phyloP scores from a whole-genome alignment of 352 stramenopile species.

The Phytophthora ohioensis region DNA sequence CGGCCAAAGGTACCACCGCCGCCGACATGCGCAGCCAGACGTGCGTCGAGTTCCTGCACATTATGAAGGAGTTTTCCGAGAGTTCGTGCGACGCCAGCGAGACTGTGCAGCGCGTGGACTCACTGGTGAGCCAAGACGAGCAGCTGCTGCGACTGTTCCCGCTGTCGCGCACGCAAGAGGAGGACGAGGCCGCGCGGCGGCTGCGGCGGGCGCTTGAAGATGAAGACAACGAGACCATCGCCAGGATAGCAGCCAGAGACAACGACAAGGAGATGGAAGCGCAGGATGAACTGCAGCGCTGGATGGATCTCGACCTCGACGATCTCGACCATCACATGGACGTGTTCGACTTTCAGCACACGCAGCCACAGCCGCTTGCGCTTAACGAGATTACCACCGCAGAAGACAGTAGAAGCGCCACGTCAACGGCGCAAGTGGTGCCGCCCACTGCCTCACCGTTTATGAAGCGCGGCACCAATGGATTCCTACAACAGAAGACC shows the following conservation, averaged over 20 bases:
- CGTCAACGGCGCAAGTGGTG: constrained; percentile 16
- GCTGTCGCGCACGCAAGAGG: constrained; percentile 40
- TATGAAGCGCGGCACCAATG: constrained; percentile 41
- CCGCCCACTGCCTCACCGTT: constrained; percentile 36
- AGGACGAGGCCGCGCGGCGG: constrained; percentile 34
- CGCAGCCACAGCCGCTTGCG: constrained; percentile 38
- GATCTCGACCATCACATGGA: constrained; percentile 72
- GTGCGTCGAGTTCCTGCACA: constrained; percentile 74
- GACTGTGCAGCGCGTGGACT: constrained; percentile 73
- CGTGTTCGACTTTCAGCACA: constrained; percentile 58
- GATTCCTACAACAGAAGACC: constrained; percentile 34
- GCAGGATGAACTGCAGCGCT: constrained; percentile 67
- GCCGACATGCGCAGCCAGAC: constrained; percentile 59
- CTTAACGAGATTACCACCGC: constrained; percentile 27
- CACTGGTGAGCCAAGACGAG: constrained; percentile 67
- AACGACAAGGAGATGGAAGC: constrained; percentile 51
- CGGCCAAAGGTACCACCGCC: constrained; percentile 25
- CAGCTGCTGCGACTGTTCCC: constrained; percentile 65
- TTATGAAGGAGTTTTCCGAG: constrained; percentile 81
- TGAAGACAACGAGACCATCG: constrained; percentile 30
- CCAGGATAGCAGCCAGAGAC: constrained; percentile 31
- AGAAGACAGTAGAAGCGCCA: not conserved
- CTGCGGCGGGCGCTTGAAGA: constrained; percentile 34
- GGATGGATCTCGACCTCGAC: constrained; percentile 65
- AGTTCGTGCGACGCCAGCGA: constrained; percentile 71